Evolutionary conservation across 768 basidiomycete species (phyloP).

Genomic region (Calocybe gangraenosa): DNA sequence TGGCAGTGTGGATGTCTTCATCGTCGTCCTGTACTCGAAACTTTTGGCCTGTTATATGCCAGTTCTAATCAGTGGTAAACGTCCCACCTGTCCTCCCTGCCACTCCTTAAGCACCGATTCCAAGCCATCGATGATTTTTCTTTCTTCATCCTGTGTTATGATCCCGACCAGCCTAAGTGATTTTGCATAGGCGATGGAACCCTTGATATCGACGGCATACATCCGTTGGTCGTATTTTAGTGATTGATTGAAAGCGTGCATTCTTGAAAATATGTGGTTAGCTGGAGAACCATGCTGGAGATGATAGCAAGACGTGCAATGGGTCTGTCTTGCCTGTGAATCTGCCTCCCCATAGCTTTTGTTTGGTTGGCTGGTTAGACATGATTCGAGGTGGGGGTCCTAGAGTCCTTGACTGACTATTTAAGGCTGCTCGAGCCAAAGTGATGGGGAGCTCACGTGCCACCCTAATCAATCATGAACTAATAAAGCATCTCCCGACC

Average conservation of each 20-base stretch:
- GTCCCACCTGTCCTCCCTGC: constrained; percentile 68
- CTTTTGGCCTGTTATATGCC: constrained; percentile 29
- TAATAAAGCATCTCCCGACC: no score
- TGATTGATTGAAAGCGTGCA: constrained; percentile 98
- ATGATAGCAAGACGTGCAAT: constrained; percentile 48
- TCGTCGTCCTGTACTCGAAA: constrained; percentile 82
- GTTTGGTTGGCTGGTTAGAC: constrained; percentile 41
- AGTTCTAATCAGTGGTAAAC: constrained; percentile 2
- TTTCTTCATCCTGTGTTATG: constrained; percentile 71
- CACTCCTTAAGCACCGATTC: constrained; percentile 79
- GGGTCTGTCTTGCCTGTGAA: constrained; percentile 91
- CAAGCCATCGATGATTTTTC: constrained; percentile 70
- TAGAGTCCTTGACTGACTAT: no score
- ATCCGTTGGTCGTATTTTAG: constrained; percentile 92
- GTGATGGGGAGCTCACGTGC: no score
- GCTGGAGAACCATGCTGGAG: background rate
- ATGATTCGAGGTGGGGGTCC: constrained; percentile 16
- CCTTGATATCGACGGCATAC: constrained; percentile 86
- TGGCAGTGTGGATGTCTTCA: constrained; percentile 99
- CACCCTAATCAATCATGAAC: no score
- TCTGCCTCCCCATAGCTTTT: constrained; percentile 86
- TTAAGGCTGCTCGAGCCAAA: no score
- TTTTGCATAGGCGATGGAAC: constrained; percentile 95
- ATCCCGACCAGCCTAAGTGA: constrained; percentile 79
- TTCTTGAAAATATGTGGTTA: constrained; percentile 44